Evolutionary conservation across 1,139 yeast species (phyloP).

Genomic region (Candida dubliniensis): DNA sequence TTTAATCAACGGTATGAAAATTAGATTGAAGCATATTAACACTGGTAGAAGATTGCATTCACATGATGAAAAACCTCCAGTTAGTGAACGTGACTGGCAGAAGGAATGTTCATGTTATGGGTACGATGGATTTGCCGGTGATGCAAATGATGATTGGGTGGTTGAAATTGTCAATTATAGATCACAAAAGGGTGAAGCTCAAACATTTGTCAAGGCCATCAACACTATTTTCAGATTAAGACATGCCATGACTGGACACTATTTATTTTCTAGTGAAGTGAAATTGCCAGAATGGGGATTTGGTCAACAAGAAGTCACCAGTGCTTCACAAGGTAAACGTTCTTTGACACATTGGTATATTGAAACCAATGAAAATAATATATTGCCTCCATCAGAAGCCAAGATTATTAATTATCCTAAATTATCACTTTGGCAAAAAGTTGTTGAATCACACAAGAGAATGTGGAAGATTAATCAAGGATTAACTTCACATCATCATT

Average conservation of each 20-base stretch:
- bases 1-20: conserved; percentile 72
- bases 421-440: conserved; percentile 66
- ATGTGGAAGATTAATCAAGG: conserved; percentile 94
- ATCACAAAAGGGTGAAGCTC: conserved; percentile 60
- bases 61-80: conserved; percentile 94
- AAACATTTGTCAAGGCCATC: conserved; percentile 67
- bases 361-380: conserved; percentile 65
- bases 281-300: conserved; percentile 96
- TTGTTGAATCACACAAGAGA: conserved; percentile 73
- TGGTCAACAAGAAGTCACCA: conserved; percentile 94
- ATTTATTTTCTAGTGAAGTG: conserved; percentile 80
- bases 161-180: conserved; percentile 75
- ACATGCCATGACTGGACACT: conserved; percentile 89
- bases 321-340: conserved; percentile 79
- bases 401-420: conserved; percentile 56
- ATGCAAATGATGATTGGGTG: conserved; percentile 91
- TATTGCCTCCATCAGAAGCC: conserved; percentile 22
- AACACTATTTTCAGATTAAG: conserved; percentile 82
- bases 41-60: conserved; percentile 88
- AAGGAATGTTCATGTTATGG: conserved; percentile 95
- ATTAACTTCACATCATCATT: conserved; percentile 78
- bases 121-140: conserved; percentile 86
- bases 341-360: conserved; percentile 83
- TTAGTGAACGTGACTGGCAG: conserved; percentile 91
- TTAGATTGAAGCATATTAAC: conserved; percentile 69